Evolutionary conservation across 148 eudicot species (phyloP), one percentile per base, ranked within the genome.

Genomic region (Diospyros kaki): DNA sequence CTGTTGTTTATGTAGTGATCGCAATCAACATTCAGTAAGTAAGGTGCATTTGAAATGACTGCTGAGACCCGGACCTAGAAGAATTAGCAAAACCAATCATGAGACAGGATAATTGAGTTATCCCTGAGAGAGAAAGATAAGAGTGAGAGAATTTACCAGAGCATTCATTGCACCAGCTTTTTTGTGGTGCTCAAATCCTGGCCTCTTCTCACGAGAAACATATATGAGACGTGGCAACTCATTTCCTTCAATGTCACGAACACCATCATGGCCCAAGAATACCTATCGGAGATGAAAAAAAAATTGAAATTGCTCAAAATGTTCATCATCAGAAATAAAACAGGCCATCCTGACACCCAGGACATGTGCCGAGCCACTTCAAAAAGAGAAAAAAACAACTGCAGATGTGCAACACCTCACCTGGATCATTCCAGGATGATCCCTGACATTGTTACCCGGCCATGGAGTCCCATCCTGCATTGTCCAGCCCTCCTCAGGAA

Each of bases 141-240:
- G 48, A 68, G 66, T 42, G 56, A 50, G 73, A 64, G 60, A 46
- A 28, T 58, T 78, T 80, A 92, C 99, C 91, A 95, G 80, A 71
- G 99, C 82, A 88, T 95, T 95, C 98, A 95, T 91, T 75, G 99
- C 99, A 74, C 99, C 99, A n/a, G 99, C 99, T 68, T 95, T 95
- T 69, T 93, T 95, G 84, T 91, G 98, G 81, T 95, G 98, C 5
- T 95, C 97, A 69, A 88, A 93, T 62, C 98, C 97, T 1, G 94
- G 98, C 77, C 97, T 91, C 84, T 93, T 95, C 82, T 95, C 99
- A 89, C 99, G 98, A 76, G 99, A 95, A 73, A 95, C 99, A 83
- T 95, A 95, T 28, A 95, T 89, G 74, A 95, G 99, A 75, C 90
- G 87, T 65, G 99, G 99, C 78, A 95, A 72, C 77, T 86, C 93